Evolutionary conservation across 805 yeast species (phyloP), one percentile per base, ranked within the genome.

Genomic region (Barnettozyma botsteinii): DNA sequence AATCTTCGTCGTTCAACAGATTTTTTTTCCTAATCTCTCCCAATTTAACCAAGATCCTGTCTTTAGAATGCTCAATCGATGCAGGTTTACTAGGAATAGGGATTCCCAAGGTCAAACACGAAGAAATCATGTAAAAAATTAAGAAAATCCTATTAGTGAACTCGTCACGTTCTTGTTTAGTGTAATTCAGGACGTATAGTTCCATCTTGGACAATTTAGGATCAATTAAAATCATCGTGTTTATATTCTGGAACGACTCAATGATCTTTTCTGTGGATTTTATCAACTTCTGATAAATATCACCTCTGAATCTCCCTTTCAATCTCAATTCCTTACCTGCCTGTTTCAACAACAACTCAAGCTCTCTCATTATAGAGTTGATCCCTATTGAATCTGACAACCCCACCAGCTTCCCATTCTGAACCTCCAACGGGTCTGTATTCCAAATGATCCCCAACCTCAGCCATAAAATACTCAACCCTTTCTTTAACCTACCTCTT

Each of bases 371-470:
- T 11, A 81, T 67, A 10, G 64, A 61, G 47, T 79, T 78, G 24
- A 81, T 54, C 59, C 76, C 64, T 19, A 57, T 52, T 26, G 51
- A 52, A 33, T 54, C 59, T 10, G 56, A 51, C 14, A 55, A 25
- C 1, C 60, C 58, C 8, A 49, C 47, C 13, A 58, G 49, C 7
- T 37, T 35, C 5, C 36, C 59, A 26, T 59, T 55, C 19, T 51
- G 52, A n/a, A 57, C 60, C 14, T 69, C 72, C 45, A 85, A 61
- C 2, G 89, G 87, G 48, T 84, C 91, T 35, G 79, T 65, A 49
- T 80, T 81, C 95, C 94, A 85, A 8, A 79, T 70, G 18, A 86
- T 70, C 1, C 95, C 95, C 72, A 85, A 70, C 32, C 88, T 66
- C 30, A 86, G 64, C 95, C 95, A 86, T 18, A 85, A 65, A 3